Percentiles rank a stretch among this genome's conserved stretches.
Evolutionary conservation across 352 stramenopile species (phyloP).

Genomic region (Phytophthora parvispora): DNA sequence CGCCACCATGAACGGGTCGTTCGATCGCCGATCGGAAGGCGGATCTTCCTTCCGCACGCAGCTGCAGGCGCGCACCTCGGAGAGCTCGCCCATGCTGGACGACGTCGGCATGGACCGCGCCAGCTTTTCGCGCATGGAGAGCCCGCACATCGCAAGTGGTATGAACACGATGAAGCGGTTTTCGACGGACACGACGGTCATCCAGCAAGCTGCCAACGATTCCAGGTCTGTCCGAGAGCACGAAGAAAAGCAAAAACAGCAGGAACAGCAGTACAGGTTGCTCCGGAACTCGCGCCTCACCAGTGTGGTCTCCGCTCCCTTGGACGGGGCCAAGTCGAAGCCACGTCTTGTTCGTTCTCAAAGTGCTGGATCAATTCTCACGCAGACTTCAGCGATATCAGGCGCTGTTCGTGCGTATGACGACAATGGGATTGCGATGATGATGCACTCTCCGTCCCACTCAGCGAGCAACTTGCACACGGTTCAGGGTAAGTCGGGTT

Average conservation of each 20-base stretch:
- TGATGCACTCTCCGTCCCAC: constrained; percentile 38
- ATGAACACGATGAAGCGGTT: constrained; percentile 75
- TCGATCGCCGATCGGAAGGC: constrained; percentile 40
- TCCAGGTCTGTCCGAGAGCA: constrained; percentile 49
- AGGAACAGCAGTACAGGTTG: constrained; percentile 31
- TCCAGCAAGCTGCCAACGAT: constrained; percentile 70
- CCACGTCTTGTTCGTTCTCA: constrained; percentile 58
- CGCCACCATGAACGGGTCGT: constrained; percentile 43
- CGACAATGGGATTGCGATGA: constrained; percentile 44
- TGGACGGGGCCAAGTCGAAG: constrained; percentile 38
- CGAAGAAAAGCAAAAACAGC: constrained; percentile 50
- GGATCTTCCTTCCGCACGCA: constrained; percentile 45
- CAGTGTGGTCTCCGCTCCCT: constrained; percentile 37
- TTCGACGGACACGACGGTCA: constrained; percentile 71
- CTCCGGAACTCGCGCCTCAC: constrained; percentile 56
- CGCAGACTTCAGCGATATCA: constrained; percentile 33
- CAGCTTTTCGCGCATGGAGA: constrained; percentile 48
- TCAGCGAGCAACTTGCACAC: constrained; percentile 24
- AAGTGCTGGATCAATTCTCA: constrained; percentile 78
- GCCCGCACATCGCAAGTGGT: constrained; percentile 25
- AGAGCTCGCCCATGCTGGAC: constrained; percentile 51
- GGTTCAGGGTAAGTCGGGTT: constrained; percentile 14
- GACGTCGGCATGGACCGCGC: constrained; percentile 42
- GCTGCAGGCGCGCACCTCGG: constrained; percentile 42
- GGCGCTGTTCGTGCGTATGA: constrained; percentile 45